These are phyloP conservation scores for Debaryomycetaceae sp. DNA, from an alignment of 1,139 yeast genomes.

Conservation along the genomic window DNA sequence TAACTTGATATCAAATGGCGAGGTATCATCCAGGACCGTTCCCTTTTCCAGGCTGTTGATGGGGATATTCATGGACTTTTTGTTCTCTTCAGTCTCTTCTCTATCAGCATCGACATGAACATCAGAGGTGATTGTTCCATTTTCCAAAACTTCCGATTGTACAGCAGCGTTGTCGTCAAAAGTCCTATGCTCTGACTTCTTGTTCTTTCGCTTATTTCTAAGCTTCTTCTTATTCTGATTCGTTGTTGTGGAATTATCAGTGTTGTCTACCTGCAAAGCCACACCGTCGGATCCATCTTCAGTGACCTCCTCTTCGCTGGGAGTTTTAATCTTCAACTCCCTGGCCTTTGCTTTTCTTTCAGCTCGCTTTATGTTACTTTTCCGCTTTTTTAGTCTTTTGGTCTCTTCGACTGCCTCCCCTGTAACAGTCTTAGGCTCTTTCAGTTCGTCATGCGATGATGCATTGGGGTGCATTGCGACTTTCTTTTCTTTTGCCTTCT, in stretches of 20 bases:
- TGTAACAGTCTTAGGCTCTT: neutral
- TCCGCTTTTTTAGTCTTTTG: neutral
- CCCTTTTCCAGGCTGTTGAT: neutral
- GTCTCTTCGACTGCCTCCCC: neutral
- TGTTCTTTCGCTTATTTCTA: neutral
- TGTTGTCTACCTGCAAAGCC: neutral
- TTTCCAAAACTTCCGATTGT: neutral
- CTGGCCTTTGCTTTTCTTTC: conserved; percentile 2
- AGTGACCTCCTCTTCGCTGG: neutral
- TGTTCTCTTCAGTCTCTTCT: neutral
- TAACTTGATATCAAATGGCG: conserved; percentile 29
- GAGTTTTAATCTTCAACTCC: neutral
- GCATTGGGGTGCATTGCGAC: neutral
- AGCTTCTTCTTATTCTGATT: neutral
- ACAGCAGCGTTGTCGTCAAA: no score
- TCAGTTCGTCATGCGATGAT: neutral
- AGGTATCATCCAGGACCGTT: neutral
- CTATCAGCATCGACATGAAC: neutral
- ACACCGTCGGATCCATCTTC: neutral
- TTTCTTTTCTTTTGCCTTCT: neutral
- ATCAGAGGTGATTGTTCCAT: neutral
- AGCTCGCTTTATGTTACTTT: neutral
- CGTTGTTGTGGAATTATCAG: neutral
- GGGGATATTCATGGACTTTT: neutral
- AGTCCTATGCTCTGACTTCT: neutral